These are phyloP conservation scores for Thyridium curvatum DNA, from an alignment of 2,329 filamentous ascomycete species.

Conservation along the genomic window DNA sequence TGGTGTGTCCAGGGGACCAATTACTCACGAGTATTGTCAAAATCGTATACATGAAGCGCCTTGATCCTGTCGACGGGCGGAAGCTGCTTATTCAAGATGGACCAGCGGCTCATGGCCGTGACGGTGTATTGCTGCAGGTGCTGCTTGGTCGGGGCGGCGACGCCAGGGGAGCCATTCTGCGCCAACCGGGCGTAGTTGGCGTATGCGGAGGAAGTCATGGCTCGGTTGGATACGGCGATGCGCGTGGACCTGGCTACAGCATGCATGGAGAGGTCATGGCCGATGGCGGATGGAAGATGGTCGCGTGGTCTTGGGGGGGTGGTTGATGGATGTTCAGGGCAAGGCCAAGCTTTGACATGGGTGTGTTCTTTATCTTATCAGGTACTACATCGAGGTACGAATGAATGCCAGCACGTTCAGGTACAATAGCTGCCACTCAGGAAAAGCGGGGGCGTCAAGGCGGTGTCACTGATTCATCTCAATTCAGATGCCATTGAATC, in stretches of 20 bases:
- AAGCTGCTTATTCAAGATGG: slow-evolving; percentile 60
- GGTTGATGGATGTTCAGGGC: neutral
- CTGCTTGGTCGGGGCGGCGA: slow-evolving; percentile 4
- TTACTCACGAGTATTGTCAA: slow-evolving; percentile 82
- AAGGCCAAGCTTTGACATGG: neutral
- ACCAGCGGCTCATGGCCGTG: slow-evolving; percentile 80
- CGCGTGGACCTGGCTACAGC: slow-evolving; percentile 8
- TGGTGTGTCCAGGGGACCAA: too few species aligned
- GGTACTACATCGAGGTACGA: too few species aligned
- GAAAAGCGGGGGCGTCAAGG: too few species aligned
- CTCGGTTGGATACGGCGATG: slow-evolving; percentile 8
- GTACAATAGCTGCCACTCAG: too few species aligned
- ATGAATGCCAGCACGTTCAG: too few species aligned
- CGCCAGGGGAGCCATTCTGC: slow-evolving; percentile 13
- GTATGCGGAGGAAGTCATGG: slow-evolving; percentile 14
- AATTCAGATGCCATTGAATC: too few species aligned
- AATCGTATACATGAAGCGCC: slow-evolving; percentile 89
- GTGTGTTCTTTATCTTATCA: neutral
- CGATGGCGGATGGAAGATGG: neutral
- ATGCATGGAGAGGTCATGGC: slow-evolving; percentile 9
- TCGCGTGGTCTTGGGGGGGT: neutral
- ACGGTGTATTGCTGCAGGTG: slow-evolving; percentile 40
- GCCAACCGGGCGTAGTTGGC: slow-evolving; percentile 3
- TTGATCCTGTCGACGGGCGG: slow-evolving; percentile 62
- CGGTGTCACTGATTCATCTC: too few species aligned